Base-by-base conservation (phyloP, 768 basidiomycete species). In the Suillus weaverae region DNA sequence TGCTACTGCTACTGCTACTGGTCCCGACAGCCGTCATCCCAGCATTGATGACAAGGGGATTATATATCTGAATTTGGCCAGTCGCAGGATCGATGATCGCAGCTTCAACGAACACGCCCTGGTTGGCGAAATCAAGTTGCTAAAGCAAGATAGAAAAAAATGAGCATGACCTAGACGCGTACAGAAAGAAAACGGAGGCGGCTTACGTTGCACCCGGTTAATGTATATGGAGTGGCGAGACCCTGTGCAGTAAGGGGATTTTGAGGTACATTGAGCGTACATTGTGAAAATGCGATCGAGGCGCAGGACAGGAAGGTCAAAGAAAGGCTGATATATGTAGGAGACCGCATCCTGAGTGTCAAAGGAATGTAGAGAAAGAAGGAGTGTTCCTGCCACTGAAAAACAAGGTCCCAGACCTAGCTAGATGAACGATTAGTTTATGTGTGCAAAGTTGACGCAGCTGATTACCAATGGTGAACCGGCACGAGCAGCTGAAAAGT, bases 1-100 rank as follows among this genome's bases (percentile, higher is more conserved):
- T 43, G 55, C n/a, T 36, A 8, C 53, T 38, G 11, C 65, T 57
- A 11, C 11, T 38, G 11, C 59, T 30, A n/a, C 22, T 43, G 55
- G 66, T 66, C 26, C 62, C 71, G 22, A 65, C 38, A 32, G 71
- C 62, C 8, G 26, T 59, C 72, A 73, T 73, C n/a, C 72, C 72
- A 1, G 69, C 67, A 60, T 73, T 73, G 62, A 73, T 74, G 22
- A 73, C 72, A n/a, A 73, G 73, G 26, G 72, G 72, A 55, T 4
- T 72, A 32, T 73, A 73, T 14, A 74, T 73, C 35, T 74, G 67
- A 30, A 73, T 70, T 22, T 41, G 51, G 20, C 72, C 73, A 18
- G 72, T 74, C 5, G 71, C 66, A 3, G 73, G 73, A 63, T 74
- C 72, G 16, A 74, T 66, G 38, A 73, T 74, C n/a, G 68, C 73